A percentile compares a stretch with the other conserved stretches of the same genome.
Evolutionary conservation across 495 filamentous ascomycete species (phyloP).

Genomic region (Aspergillus diversus): DNA sequence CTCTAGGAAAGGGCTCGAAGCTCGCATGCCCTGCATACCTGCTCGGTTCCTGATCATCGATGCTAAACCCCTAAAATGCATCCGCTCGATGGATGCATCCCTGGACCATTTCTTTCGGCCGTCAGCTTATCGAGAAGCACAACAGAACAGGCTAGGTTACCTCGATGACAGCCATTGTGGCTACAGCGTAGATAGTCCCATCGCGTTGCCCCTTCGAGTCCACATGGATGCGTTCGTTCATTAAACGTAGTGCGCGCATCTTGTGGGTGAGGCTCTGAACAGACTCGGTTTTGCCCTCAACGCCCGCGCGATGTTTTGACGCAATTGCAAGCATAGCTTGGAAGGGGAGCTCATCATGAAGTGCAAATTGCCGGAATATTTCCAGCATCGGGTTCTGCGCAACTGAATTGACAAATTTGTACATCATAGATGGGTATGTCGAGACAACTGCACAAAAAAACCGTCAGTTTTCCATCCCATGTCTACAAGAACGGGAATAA

Average conservation of each 20-base stretch:
- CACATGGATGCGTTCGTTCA: slow-evolving; percentile 33
- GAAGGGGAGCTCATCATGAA: slow-evolving; percentile 32
- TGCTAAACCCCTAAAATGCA: slow-evolving; percentile 34
- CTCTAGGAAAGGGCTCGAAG: slow-evolving; percentile 29
- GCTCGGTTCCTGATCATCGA: slow-evolving; percentile 33
- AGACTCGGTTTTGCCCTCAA: slow-evolving; percentile 32
- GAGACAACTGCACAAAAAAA: slow-evolving; percentile 26
- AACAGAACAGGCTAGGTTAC: slow-evolving; percentile 16
- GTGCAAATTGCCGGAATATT: slow-evolving; percentile 32
- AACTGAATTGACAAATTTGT: slow-evolving; percentile 30
- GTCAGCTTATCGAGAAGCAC: slow-evolving; percentile 16
- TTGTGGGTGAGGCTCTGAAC: slow-evolving; percentile 38
- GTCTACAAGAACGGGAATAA: no score
- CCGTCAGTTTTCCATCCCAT: background rate
- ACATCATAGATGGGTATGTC: slow-evolving; percentile 38
- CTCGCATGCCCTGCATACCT: slow-evolving; percentile 31
- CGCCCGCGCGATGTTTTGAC: slow-evolving; percentile 34
- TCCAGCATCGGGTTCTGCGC: slow-evolving; percentile 34
- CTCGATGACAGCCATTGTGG: slow-evolving; percentile 40
- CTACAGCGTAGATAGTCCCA: slow-evolving; percentile 34
- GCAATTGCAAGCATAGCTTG: slow-evolving; percentile 39
- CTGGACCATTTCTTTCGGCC: slow-evolving; percentile 35
- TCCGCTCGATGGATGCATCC: slow-evolving; percentile 34
- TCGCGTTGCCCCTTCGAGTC: slow-evolving; percentile 28
- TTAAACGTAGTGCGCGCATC: slow-evolving; percentile 32